Conservation (phyloP, 257 asterid species). For the Solanum okadae region DNA sequence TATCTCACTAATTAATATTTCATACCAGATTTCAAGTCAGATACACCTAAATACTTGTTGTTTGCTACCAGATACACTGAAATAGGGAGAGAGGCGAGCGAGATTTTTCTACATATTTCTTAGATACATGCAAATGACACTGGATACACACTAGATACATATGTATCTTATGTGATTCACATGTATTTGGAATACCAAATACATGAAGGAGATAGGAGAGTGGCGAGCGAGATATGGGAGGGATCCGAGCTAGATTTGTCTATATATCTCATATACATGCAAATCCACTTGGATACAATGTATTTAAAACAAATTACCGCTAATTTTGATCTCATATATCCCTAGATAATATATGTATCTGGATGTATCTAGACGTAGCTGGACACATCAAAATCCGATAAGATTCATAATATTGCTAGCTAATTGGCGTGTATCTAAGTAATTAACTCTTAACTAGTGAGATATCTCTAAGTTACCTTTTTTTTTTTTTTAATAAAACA, state of each 20-base stretch:
- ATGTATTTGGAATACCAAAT: too few relatives aligned
- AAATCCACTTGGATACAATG: neutral
- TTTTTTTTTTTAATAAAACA: neutral
- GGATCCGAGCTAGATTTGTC: neutral
- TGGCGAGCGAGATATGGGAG: neutral
- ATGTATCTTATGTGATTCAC: too few relatives aligned
- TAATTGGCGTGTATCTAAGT: too few relatives aligned
- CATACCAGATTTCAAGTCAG: neutral
- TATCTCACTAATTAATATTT: neutral
- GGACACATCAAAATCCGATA: neutral
- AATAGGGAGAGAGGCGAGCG: neutral
- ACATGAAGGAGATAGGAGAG: neutral
- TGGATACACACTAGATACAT: too few relatives aligned
- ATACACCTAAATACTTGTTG: neutral
- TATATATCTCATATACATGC: neutral
- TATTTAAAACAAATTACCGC: too few relatives aligned
- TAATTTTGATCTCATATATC: neutral
- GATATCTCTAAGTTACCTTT: too few relatives aligned
- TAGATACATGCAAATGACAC: too few relatives aligned
- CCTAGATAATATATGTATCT: neutral
- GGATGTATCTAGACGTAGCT: too few relatives aligned
- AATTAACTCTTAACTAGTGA: neutral
- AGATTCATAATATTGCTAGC: too few relatives aligned
- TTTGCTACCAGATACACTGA: neutral
- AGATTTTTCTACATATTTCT: too few relatives aligned